phyloP scores from a whole-genome alignment of 495 filamentous ascomycete genomes.

The Neurospora sublineolata region DNA sequence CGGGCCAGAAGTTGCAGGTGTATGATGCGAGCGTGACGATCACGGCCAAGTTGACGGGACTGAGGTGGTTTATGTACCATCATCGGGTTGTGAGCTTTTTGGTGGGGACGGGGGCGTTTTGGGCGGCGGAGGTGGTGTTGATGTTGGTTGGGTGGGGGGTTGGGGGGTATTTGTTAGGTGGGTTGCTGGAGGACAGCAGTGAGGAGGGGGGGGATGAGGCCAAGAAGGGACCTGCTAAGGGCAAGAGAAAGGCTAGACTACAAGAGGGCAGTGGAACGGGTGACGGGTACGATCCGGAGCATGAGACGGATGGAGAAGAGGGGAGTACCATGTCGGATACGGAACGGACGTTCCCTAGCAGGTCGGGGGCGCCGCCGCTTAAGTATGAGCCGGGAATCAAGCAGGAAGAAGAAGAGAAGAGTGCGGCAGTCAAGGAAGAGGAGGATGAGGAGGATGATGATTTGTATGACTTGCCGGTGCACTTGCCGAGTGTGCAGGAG shows the following conservation, averaged over 20 bases:
- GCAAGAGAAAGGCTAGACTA: not conserved
- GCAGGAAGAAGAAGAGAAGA: not conserved
- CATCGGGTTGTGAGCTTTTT: conserved; percentile 58
- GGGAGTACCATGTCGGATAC: conserved; percentile 19
- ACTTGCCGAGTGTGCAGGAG: conserved; percentile 21
- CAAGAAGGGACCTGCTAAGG: not conserved
- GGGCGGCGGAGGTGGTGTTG: conserved; percentile 56
- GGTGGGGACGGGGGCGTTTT: conserved; percentile 58
- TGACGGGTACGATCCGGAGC: not conserved
- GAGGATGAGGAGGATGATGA: conserved; percentile 9
- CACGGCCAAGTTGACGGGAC: conserved; percentile 56
- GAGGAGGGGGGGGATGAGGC: not conserved
- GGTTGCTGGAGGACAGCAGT: not conserved
- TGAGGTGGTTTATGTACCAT: conserved; percentile 79
- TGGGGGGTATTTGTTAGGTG: not conserved
- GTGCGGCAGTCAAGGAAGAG: conserved; percentile 16
- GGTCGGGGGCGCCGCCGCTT: conserved; percentile 38
- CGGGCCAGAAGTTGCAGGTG: conserved; percentile 54
- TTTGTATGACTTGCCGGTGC: not conserved
- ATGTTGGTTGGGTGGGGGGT: conserved; percentile 28
- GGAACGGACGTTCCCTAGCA: conserved; percentile 45
- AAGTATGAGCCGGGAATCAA: conserved; percentile 15
- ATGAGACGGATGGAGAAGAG: conserved; percentile 17
- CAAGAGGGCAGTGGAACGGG: not conserved
- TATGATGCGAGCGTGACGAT: conserved; percentile 61